These are phyloP conservation scores for Graphilbum ipis-grandicollis DNA, from an alignment of 2,329 filamentous ascomycete species.

Conservation along the genomic window DNA sequence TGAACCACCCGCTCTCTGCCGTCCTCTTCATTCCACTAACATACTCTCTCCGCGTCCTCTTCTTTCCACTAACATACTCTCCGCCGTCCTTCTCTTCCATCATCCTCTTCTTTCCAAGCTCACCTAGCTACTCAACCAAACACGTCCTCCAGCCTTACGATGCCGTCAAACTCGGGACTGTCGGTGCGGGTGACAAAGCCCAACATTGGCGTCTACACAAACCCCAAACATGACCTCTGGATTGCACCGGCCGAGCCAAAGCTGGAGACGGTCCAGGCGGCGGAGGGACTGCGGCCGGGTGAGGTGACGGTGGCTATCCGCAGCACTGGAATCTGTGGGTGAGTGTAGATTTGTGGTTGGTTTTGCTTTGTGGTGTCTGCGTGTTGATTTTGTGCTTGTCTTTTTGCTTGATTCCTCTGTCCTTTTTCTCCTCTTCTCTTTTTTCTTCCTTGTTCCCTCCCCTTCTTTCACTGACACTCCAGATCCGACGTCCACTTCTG, in stretches of 20 bases:
- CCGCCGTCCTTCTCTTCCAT: no score
- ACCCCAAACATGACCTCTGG: slow-evolving; percentile 84
- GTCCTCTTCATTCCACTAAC: no score
- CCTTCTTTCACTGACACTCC: slow-evolving; percentile 3
- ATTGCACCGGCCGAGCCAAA: slow-evolving; percentile 62
- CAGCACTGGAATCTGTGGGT: slow-evolving; percentile 94
- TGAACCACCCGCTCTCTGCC: no score
- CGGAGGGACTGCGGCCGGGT: slow-evolving; percentile 52
- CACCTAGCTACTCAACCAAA: not conserved
- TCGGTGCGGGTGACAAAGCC: slow-evolving; percentile 42
- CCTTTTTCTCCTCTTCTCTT: not conserved
- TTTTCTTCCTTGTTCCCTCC: not conserved
- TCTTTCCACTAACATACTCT: no score
- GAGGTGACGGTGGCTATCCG: slow-evolving; percentile 81
- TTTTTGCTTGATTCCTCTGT: not conserved
- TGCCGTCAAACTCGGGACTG: not conserved
- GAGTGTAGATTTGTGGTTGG: slow-evolving; percentile 12
- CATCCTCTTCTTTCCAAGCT: no score
- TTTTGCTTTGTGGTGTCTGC: not conserved
- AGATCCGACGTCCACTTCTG: slow-evolving; percentile 95
- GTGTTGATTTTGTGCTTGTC: not conserved
- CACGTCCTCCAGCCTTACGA: not conserved
- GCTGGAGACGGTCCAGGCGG: slow-evolving; percentile 53
- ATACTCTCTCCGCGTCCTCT: no score
- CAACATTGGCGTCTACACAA: slow-evolving; percentile 94